Base-by-base conservation (phyloP, 441 rosid genomes). In the Bocquillonia castaneifolia region DNA sequence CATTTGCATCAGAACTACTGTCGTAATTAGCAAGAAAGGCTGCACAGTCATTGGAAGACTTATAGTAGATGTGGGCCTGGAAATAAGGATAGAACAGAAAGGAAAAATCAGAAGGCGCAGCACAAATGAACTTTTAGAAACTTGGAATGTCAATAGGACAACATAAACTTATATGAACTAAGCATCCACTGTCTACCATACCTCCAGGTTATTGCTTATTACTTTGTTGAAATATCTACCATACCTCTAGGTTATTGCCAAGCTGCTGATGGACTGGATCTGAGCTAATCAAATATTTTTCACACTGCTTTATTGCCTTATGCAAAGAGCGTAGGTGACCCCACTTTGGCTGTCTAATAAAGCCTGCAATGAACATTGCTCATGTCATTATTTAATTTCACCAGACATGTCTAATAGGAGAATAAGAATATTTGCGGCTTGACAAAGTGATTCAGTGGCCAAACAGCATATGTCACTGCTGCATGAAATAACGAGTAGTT, bases 311-410 rank as follows among this genome's bases (percentile, higher is more conserved):
- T 56, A 85, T 82, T 26, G 90, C 83, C 70, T 65, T 76, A 79
- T 87, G 90, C 71, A 87, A 67, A 63, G 80, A 80, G 0, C 87
- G 85, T 18, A 85, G 73, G 66, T 87, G 90, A 17, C 93, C 90
- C 90, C 88, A 87, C 47, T 87, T 87, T 36, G 93, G 93, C 77
- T 85, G 88, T 63, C 93, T 81, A n/a, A 84, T 73, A 72, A 81
- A 85, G 67, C 93, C 90, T 85, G 82, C 70, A 67, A 45, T n/a
- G 36, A 4, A 42, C 44, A 14, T 22, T 53, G 5, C 26, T 22
- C 0, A 12, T 70, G 40, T 58, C 44, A 59, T 59, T 20, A 20
- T 22, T 39, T 48, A 40, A 9, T n/a, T 31, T 22, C 28, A 50
- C 10, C 54, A 22, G 28, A 50, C 13, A 50, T 20, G 26, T 50